Conservation (phyloP, 768 basidiomycete genomes). For the Boletus bicolor region DNA sequence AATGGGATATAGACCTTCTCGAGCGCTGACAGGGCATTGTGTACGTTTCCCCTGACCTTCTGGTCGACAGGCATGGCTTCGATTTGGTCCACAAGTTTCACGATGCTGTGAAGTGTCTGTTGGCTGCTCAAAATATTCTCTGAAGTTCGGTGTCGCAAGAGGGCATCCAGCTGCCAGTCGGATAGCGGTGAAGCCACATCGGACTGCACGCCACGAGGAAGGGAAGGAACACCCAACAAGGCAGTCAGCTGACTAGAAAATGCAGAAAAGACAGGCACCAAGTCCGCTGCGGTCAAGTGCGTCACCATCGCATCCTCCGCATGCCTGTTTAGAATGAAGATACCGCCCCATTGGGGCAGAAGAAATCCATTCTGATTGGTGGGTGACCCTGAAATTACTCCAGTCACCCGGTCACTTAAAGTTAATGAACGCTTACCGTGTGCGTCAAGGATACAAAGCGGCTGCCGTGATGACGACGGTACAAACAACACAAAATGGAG, state of each 20-base stretch:
- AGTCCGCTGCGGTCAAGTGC: slow-evolving; percentile 36
- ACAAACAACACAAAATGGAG: slow-evolving; percentile 90
- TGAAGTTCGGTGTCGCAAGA: slow-evolving; percentile 63
- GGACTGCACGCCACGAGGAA: slow-evolving; percentile 47
- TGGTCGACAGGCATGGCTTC: slow-evolving; percentile 88
- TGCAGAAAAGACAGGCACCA: slow-evolving; percentile 53
- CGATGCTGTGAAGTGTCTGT: slow-evolving; percentile 79
- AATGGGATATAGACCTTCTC: slow-evolving; percentile 53
- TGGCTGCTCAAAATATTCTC: slow-evolving; percentile 67
- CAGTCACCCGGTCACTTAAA: slow-evolving; percentile 8
- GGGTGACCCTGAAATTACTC: slow-evolving; percentile 38
- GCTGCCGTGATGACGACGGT: slow-evolving; percentile 65
- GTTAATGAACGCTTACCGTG: slow-evolving; percentile 38
- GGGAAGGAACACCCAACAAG: slow-evolving; percentile 75
- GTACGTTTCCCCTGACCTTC: slow-evolving; percentile 71
- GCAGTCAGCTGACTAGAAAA: slow-evolving; percentile 72
- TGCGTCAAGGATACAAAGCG: slow-evolving; percentile 61
- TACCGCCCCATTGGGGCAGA: slow-evolving; percentile 91
- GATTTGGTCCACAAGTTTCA: slow-evolving; percentile 80
- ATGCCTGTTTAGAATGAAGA: slow-evolving; percentile 70
- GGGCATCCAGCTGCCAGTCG: slow-evolving; percentile 79
- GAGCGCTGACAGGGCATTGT: slow-evolving; percentile 65
- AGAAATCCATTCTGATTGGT: slow-evolving; percentile 70
- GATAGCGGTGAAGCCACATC: slow-evolving; percentile 38
- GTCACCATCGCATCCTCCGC: slow-evolving; percentile 20